Conservation (phyloP, 176 grass and related monocot species). For the Eragrostis nindensis region DNA sequence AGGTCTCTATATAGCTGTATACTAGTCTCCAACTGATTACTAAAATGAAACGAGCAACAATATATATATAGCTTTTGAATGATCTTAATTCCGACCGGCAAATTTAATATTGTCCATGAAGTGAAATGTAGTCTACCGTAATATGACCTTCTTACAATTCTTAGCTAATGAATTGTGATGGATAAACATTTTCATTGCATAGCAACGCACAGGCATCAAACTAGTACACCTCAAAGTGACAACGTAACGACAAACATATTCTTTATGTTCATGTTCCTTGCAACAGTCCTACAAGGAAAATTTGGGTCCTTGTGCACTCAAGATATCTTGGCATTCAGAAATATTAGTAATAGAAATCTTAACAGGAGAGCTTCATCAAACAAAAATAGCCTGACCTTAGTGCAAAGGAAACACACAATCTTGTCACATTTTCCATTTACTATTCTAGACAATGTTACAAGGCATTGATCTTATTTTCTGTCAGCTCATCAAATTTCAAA, state of each 20-base stretch:
- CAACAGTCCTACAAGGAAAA: background rate
- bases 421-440: background rate
- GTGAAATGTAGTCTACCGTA: too few species aligned
- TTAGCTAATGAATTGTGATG: too few species aligned
- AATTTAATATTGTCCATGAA: too few species aligned
- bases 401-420: background rate
- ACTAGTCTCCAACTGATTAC: too few species aligned
- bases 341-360: background rate
- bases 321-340: background rate
- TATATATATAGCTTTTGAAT: too few species aligned
- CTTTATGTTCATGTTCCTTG: background rate
- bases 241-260: background rate
- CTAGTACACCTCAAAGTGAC: conserved; percentile 3
- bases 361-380: background rate
- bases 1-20: too few species aligned
- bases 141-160: too few species aligned
- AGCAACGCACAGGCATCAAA: too few species aligned
- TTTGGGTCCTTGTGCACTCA: background rate
- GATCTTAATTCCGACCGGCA: too few species aligned
- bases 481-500: background rate
- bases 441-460: background rate
- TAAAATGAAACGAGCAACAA: too few species aligned
- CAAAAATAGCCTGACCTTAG: background rate
- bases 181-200: too few species aligned
- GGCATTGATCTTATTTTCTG: background rate